Percentiles rank a stretch among this genome's conserved stretches.
Conservation (phyloP, 306 rosid genomes). For the Abrus pulchellus region DNA sequence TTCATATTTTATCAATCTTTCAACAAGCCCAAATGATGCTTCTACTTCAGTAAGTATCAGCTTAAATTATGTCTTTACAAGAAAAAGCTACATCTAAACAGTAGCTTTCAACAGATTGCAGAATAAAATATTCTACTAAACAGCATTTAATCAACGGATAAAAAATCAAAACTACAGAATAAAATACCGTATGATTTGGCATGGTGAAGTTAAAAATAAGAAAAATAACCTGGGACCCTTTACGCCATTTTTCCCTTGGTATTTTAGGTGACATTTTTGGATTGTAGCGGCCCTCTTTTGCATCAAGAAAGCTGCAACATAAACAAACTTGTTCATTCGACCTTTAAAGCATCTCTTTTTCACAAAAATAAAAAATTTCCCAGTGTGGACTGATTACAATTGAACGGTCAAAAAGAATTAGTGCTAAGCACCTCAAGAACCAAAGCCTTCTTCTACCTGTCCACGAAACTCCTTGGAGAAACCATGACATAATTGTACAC, state of each 20-base stretch:
- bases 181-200: neutral
- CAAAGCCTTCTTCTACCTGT: constrained; percentile 87
- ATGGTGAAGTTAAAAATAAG: constrained; percentile 13
- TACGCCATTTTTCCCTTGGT: constrained; percentile 91
- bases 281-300: constrained; percentile 91
- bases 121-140: neutral
- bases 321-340: constrained; percentile 39
- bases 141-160: too few relatives aligned
- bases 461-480: constrained; percentile 91
- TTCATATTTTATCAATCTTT: neutral
- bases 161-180: neutral
- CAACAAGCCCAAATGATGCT: constrained; percentile 33
- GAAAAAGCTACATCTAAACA: constrained; percentile 15
- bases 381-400: constrained; percentile 22
- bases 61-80: neutral
- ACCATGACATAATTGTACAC: constrained; percentile 83
- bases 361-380: constrained; percentile 30
- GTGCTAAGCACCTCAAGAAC: constrained; percentile 67
- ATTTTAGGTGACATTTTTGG: constrained; percentile 89
- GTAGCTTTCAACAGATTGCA: constrained; percentile 12
- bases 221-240: constrained; percentile 92
- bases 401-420: constrained; percentile 51
- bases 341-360: constrained; percentile 28
- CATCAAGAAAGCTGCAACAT: constrained; percentile 88
- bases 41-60: constrained; percentile 28